Evolutionary conservation across 169 alveolate species (phyloP).

Genomic region (Theileria sp.): DNA sequence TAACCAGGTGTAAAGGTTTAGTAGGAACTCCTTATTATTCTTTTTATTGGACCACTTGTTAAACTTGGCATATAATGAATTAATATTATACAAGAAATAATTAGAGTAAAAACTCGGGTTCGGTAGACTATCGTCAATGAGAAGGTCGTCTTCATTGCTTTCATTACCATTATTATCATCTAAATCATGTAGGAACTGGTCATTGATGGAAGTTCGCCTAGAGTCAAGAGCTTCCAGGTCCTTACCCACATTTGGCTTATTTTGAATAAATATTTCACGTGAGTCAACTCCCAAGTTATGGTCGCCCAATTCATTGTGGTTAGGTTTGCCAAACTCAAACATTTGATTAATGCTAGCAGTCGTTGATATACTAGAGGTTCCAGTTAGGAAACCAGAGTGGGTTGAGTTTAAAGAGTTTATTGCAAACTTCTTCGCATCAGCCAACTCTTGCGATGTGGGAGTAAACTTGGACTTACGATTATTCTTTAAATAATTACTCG

Average conservation of each 20-base stretch:
- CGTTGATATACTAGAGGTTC: slow-evolving; percentile 4
- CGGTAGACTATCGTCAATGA: background rate
- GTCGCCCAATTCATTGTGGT: background rate
- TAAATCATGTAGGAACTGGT: slow-evolving; percentile 8
- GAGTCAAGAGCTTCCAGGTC: slow-evolving; percentile 6
- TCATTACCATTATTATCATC: slow-evolving; percentile 7
- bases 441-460: slow-evolving; percentile 58
- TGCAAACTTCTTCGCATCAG: slow-evolving; percentile 58
- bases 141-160: background rate
- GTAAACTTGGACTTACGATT: slow-evolving; percentile 58
- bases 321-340: background rate
- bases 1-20: slow-evolving; percentile 54
- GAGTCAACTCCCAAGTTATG: background rate
- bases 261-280: background rate
- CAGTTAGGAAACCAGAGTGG: background rate
- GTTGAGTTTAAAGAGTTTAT: slow-evolving; percentile 16
- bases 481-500: slow-evolving; percentile 47
- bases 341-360: background rate
- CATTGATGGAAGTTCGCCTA: background rate
- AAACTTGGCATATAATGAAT: slow-evolving; percentile 3
- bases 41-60: slow-evolving; percentile 26
- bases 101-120: slow-evolving; percentile 17
- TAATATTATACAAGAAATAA: background rate
- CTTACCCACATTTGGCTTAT: background rate
- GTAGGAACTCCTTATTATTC: slow-evolving; percentile 41